Evolutionary conservation across 176 grass and related monocot genomes (phyloP), one percentile per base, ranked within the genome.

Genomic region (Phyllostachys edulis): DNA sequence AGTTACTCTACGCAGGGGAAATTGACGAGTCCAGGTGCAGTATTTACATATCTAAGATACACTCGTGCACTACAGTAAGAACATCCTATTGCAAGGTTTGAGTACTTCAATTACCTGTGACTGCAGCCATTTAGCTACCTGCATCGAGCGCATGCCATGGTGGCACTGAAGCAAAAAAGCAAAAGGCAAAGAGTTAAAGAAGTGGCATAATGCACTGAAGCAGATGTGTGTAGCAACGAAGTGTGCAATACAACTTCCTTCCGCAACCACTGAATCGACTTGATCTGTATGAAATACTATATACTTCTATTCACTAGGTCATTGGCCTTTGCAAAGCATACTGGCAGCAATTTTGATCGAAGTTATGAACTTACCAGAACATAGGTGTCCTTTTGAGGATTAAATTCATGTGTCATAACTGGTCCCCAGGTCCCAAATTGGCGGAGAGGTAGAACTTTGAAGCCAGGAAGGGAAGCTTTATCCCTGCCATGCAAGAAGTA

Each of bases 401-500:
- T 82, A 68, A 96, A 98, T 69, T 98, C 96, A 71, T 98, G 91
- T 38, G 91, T 90, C 87, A 98, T 94, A 77, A 98, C 89, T 34
- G 93, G 82, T 67, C 93, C 96, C 96, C 96, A 98, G 74, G 96
- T 98, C 37, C 96, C 93, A 62, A 98, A 98, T 17, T 98, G 96
- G 29, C 85, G 88, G 29, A 98, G 89, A 14, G 96, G 93, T 69
- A 98, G 73, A 79, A 92, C 80, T 85, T 98, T 92, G 85, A 98
- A 98, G 32, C 91, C 96, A 32, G 91, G 91, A 76, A 96, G 85
- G 61, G 91, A 98, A 36, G 96, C 93, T 94, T 88, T 92, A 69
- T 41, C 91, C 75, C 96, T 98, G 63, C 17, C 78, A 94, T 70
- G 15, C 40, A 90, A 59, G 4, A 69, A 66, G 41, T 45, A 51